phyloP scores from a whole-genome alignment of 768 basidiomycete genomes.

The Dioszegia aurantiaca region DNA sequence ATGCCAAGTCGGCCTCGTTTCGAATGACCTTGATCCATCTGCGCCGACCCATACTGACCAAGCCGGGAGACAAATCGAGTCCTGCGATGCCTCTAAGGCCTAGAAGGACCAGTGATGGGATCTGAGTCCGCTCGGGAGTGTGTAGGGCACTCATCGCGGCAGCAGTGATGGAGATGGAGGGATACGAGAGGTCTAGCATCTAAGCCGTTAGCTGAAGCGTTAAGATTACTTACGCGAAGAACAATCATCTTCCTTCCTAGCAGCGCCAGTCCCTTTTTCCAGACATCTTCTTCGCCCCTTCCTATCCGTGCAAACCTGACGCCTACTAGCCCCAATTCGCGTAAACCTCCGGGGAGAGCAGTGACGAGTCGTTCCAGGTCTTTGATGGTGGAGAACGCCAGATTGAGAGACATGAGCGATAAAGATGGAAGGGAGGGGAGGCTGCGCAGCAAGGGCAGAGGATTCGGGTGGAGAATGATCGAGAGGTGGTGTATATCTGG shows the following conservation, averaged over 20 bases:
- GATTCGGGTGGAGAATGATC: constrained; percentile 30
- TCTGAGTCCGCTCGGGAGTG: background rate
- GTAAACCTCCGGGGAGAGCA: constrained; percentile 20
- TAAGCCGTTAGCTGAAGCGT: background rate
- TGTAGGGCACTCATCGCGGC: no score
- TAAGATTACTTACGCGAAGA: constrained; percentile 19
- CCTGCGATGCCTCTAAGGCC: constrained; percentile 15
- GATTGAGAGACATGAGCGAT: constrained; percentile 33
- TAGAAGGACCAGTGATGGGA: constrained; percentile 18
- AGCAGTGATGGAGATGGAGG: constrained; percentile 10
- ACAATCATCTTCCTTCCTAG: constrained; percentile 32
- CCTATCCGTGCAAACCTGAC: background rate
- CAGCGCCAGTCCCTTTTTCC: constrained; percentile 20
- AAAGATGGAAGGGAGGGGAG: constrained; percentile 6
- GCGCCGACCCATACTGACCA: background rate
- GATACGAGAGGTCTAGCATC: constrained; percentile 17
- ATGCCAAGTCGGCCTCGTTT: background rate
- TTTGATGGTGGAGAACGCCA: constrained; percentile 25
- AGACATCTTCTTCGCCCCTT: constrained; percentile 11
- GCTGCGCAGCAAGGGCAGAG: constrained; percentile 21
- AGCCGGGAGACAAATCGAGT: background rate
- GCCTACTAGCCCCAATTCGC: constrained; percentile 27
- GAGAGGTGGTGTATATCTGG: constrained; percentile 24
- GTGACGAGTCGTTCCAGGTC: constrained; percentile 27
- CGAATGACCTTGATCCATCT: background rate